Conservation (phyloP, 176 grass and related monocot genomes). For the Carex myosuroides region DNA sequence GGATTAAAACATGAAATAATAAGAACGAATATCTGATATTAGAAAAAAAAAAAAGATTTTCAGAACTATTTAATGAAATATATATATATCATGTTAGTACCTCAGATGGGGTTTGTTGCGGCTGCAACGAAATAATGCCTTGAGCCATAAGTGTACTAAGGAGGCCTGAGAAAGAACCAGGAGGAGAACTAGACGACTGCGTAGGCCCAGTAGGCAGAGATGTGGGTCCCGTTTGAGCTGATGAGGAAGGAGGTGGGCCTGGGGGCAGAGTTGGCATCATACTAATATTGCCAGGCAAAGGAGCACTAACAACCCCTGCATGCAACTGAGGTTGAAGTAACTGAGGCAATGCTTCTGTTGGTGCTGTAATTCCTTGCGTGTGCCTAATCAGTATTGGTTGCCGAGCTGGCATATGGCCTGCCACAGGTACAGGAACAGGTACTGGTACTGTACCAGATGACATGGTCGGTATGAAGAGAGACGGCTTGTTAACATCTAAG, state of each 20-base stretch:
- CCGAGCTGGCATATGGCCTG: conserved; percentile 36
- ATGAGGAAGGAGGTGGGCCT: conserved; percentile 37
- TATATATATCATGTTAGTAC: conserved; percentile 25
- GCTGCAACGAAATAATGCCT: conserved; percentile 63
- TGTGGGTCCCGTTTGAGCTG: conserved; percentile 35
- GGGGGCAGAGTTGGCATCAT: conserved; percentile 54
- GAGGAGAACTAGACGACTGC: conserved; percentile 22
- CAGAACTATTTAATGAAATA: conserved; percentile 18
- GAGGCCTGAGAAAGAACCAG: conserved; percentile 50
- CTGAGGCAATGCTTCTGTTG: conserved; percentile 32
- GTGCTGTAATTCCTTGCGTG: conserved; percentile 24
- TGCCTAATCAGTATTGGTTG: conserved; percentile 19
- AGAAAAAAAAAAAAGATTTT: conserved; percentile 10
- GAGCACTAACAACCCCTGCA: conserved; percentile 6
- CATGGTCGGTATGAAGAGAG: conserved; percentile 51
- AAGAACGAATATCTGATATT: background rate
- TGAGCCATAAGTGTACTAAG: conserved; percentile 77
- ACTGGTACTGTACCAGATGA: conserved; percentile 12
- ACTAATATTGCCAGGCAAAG: background rate
- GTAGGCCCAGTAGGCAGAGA: conserved; percentile 40
- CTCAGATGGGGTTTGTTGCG: conserved; percentile 38
- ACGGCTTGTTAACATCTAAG: conserved; percentile 50
- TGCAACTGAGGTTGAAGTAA: conserved; percentile 15
- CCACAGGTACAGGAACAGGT: conserved; percentile 31
- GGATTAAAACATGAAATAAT: conserved; percentile 24